A percentile compares a stretch with the other conserved stretches of the same genome.
These are phyloP conservation scores for Selenicereus undatus DNA, from an alignment of 148 eudicot species.

Conservation along the genomic window DNA sequence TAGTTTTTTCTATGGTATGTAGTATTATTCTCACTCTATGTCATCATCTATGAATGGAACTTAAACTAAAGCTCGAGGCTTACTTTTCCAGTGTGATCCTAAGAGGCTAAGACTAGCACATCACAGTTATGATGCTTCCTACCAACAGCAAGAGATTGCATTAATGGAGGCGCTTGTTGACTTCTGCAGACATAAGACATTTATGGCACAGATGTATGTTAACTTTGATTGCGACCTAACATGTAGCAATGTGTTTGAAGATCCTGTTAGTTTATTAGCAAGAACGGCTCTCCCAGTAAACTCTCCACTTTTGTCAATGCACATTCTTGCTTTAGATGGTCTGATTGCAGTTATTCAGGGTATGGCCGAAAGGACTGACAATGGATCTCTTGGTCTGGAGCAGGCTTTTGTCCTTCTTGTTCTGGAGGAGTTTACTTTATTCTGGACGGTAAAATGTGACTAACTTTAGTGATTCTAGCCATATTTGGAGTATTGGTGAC, in stretches of 20 bases:
- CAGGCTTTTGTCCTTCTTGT: conserved; percentile 49
- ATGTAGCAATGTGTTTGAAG: conserved; percentile 86
- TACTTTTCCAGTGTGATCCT: conserved; percentile 74
- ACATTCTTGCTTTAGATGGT: conserved; percentile 90
- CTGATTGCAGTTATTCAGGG: conserved; percentile 83
- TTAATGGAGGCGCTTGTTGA: conserved; percentile 97
- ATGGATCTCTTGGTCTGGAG: conserved; percentile 55
- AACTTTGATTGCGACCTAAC: conserved; percentile 92
- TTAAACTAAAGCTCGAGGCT: conserved; percentile 86
- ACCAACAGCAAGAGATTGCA: conserved; percentile 96
- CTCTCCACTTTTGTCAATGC: conserved; percentile 76
- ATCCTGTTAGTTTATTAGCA: conserved; percentile 76
- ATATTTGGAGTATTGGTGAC: no score
- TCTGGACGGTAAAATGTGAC: conserved; percentile 79
- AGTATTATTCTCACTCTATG: conserved; percentile 84
- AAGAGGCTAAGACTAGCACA: conserved; percentile 78
- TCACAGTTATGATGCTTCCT: conserved; percentile 80
- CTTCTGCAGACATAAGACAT: conserved; percentile 82
- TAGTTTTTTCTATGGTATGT: conserved; percentile 85
- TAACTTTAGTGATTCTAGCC: conserved; percentile 56
- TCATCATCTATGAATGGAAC: conserved; percentile 64
- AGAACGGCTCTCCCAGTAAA: conserved; percentile 94
- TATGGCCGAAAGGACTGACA: conserved; percentile 81
- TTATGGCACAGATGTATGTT: conserved; percentile 83
- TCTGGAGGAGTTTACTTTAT: conserved; percentile 72